phyloP scores from a whole-genome alignment of 225 moss, liverwort and hornwort species.

The Pleurozium schreberi region DNA sequence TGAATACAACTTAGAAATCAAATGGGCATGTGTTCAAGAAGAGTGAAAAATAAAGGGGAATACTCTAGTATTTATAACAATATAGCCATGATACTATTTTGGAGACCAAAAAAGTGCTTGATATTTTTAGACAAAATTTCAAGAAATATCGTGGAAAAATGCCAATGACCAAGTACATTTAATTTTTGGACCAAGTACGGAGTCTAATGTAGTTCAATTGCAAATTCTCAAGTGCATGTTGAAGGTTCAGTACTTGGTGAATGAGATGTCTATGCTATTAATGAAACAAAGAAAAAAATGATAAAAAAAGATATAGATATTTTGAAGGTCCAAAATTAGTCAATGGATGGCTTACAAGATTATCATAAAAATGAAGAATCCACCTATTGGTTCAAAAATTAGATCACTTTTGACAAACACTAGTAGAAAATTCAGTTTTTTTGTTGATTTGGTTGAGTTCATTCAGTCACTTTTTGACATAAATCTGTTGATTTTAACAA shows the following conservation, averaged over 20 bases:
- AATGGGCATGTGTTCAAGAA: too few relatives aligned
- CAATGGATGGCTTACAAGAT: background rate
- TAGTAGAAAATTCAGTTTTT: too few relatives aligned
- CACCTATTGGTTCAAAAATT: background rate
- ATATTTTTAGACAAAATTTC: background rate
- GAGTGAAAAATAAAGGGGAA: too few relatives aligned
- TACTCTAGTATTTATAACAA: too few relatives aligned
- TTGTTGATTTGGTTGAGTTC: too few relatives aligned
- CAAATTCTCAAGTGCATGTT: background rate
- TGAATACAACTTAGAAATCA: too few relatives aligned
- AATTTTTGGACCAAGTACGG: rapidly evolving
- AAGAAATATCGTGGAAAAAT: background rate
- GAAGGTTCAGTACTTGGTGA: background rate
- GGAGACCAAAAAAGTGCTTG: too few relatives aligned
- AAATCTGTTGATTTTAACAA: too few relatives aligned
- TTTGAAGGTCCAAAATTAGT: background rate
- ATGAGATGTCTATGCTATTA: background rate
- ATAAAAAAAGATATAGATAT: background rate
- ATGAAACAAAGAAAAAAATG: background rate
- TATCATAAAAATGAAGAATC: background rate
- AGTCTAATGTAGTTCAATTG: background rate
- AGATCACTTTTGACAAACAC: background rate
- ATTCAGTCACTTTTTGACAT: too few relatives aligned
- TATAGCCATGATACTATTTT: too few relatives aligned
- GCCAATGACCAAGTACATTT: background rate